Evolutionary conservation across 1,284 basidiomycete genomes (phyloP).

Genomic region (Hypsizygus ulmarius): DNA sequence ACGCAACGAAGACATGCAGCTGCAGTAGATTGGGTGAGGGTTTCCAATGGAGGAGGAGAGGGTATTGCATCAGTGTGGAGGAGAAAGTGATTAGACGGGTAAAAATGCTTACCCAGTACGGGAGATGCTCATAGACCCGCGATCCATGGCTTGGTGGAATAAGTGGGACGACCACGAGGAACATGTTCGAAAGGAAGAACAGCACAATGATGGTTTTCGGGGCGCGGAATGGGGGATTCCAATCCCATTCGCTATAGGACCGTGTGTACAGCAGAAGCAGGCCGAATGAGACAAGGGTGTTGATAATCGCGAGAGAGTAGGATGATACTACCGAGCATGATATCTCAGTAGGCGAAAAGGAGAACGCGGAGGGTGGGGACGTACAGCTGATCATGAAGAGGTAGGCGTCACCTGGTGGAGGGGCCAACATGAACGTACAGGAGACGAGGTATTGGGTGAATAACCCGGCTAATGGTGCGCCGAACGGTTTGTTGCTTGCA

Average conservation of each 20-base stretch:
- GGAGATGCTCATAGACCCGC: slow-evolving; percentile 53
- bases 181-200: slow-evolving; percentile 64
- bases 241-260: slow-evolving; percentile 43
- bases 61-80: no score
- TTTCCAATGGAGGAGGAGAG: not conserved
- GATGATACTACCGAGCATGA: slow-evolving; percentile 12
- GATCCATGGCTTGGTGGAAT: slow-evolving; percentile 53
- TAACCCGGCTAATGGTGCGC: slow-evolving; percentile 57
- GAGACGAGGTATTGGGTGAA: slow-evolving; percentile 57
- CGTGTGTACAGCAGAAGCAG: slow-evolving; percentile 55
- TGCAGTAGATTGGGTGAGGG: not conserved
- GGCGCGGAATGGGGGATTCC: slow-evolving; percentile 63
- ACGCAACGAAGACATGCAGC: slow-evolving; percentile 47
- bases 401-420: slow-evolving; percentile 68
- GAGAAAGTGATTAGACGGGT: not conserved
- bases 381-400: slow-evolving; percentile 62
- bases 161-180: slow-evolving; percentile 56
- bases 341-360: not conserved
- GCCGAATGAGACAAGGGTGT: slow-evolving; percentile 58
- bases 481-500: slow-evolving; percentile 63
- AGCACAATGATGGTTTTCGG: slow-evolving; percentile 44
- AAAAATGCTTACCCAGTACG: slow-evolving; percentile 56
- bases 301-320: slow-evolving; percentile 27
- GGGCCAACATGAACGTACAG: slow-evolving; percentile 42
- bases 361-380: slow-evolving; percentile 20